Evolutionary conservation across 176 grass and related monocot species (phyloP).

Genomic region (Pharus latifolius): DNA sequence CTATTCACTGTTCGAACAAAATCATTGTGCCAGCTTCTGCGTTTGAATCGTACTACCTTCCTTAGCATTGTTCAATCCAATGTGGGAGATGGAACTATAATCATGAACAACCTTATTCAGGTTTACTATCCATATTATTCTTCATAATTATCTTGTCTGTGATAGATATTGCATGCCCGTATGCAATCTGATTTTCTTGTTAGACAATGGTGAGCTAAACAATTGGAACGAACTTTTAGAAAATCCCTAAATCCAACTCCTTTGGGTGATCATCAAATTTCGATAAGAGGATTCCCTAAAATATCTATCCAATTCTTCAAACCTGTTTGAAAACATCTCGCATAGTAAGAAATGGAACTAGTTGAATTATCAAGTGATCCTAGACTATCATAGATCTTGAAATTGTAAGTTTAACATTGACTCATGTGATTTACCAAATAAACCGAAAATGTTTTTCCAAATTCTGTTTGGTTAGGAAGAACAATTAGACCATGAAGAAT

Average conservation of each 20-base stretch:
- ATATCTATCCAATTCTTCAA: too few species aligned
- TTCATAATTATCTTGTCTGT: not conserved
- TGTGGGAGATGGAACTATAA: constrained; percentile 82
- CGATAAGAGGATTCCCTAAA: too few species aligned
- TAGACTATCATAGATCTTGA: not conserved
- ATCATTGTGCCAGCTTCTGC: constrained; percentile 83
- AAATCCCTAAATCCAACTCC: not conserved
- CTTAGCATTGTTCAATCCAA: constrained; percentile 87
- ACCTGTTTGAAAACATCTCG: not conserved
- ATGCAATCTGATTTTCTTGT: not conserved
- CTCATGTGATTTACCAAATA: not conserved
- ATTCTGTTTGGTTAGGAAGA: not conserved
- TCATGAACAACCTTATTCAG: constrained; percentile 93
- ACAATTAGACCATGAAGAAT: not conserved
- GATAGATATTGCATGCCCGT: not conserved
- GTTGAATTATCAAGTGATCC: not conserved
- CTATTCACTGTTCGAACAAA: constrained; percentile 83
- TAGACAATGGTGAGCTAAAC: not conserved
- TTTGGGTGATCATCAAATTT: too few species aligned
- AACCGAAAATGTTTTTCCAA: not conserved
- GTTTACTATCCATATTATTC: constrained; percentile 22
- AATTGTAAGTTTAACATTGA: not conserved
- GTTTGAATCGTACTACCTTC: constrained; percentile 74
- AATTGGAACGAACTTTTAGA: not conserved
- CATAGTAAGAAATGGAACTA: not conserved